phyloP scores from a whole-genome alignment of 495 filamentous ascomycete species.

The Penicillium psychrofluorescens region DNA sequence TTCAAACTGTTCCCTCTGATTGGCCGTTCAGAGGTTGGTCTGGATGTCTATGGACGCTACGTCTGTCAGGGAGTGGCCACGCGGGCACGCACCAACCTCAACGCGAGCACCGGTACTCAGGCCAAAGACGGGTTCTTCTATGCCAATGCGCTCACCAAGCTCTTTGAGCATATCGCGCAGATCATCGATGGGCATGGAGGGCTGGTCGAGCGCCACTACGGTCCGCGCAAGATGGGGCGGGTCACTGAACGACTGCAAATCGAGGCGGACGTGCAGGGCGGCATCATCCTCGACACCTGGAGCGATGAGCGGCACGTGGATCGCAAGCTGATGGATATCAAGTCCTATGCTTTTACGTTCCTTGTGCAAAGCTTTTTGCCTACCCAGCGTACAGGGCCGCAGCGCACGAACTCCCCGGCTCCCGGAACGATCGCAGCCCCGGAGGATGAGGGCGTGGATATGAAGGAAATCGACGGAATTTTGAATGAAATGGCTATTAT shows the following conservation, averaged over 20 bases:
- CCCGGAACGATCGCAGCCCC: constrained; percentile 40
- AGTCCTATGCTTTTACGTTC: constrained; percentile 95
- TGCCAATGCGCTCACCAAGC: constrained; percentile 77
- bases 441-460: constrained; percentile 88
- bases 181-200: constrained; percentile 88
- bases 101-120: constrained; percentile 51
- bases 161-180: constrained; percentile 96
- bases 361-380: constrained; percentile 90
- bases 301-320: constrained; percentile 79
- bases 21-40: constrained; percentile 76
- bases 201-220: constrained; percentile 90
- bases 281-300: constrained; percentile 93
- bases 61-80: constrained; percentile 89
- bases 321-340: constrained; percentile 84
- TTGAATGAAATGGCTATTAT: constrained; percentile 83
- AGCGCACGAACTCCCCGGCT: constrained; percentile 59
- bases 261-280: constrained; percentile 95
- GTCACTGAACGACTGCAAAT: constrained; percentile 91
- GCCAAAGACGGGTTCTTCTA: constrained; percentile 77
- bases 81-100: constrained; percentile 73
- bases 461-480: constrained; percentile 86
- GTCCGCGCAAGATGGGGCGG: constrained; percentile 83
- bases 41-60: constrained; percentile 92
- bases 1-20: constrained; percentile 98
- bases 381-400: constrained; percentile 50